Evolutionary conservation across 345 rosid genomes (phyloP), one percentile per base, ranked within the genome.

Genomic region (Nephelium lappaceum): DNA sequence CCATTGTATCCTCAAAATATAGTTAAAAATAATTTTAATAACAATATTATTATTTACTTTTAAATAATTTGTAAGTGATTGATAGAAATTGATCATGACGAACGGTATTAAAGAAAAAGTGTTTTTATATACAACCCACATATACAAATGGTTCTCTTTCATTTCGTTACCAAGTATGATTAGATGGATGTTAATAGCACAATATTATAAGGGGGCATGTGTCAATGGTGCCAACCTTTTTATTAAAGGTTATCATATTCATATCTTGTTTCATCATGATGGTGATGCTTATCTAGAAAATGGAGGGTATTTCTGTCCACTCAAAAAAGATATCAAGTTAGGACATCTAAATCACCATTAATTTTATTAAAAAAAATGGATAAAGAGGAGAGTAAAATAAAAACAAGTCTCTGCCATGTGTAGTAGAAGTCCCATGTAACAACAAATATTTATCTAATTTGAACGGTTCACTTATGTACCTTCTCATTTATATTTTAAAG

Each of bases 271-370:
- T 1, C 8, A 5, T 5, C 6, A 45, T 16, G 27, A n/a, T 4
- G 14, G 47, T 6, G 47, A 65, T 11, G 21, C 38, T 53, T 36
- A 21, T 68, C 75, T 36, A 19, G 4, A 67, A 67, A 31, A 57
- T 12, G 51, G 39, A 41, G 78, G 83, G 71, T 39, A 43, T 6
- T 80, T 66, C 3, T 70, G 79, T 80, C 73, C 53, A 31, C 41
- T 3, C 45, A 5, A 57, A 18, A 0, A 23, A 41, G 39, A 41
- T 10, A 55, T 31, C 11, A 27, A 11, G 65, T 61, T 77, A 10
- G 47, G 53, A n/a, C 42, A 53, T 57, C 76, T 43, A 79, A 31
- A 82, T 74, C 72, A 27, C 57, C 70, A 11, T n/a, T 5, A 11
- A 51, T 57, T 43, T 21, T 45, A 11, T 45, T 1, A 45, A 3